A percentile compares a stretch with the other conserved stretches of the same genome.
These are phyloP conservation scores for Neoarthrinium moseri DNA, from an alignment of 2,329 filamentous ascomycete species.

Conservation along the genomic window DNA sequence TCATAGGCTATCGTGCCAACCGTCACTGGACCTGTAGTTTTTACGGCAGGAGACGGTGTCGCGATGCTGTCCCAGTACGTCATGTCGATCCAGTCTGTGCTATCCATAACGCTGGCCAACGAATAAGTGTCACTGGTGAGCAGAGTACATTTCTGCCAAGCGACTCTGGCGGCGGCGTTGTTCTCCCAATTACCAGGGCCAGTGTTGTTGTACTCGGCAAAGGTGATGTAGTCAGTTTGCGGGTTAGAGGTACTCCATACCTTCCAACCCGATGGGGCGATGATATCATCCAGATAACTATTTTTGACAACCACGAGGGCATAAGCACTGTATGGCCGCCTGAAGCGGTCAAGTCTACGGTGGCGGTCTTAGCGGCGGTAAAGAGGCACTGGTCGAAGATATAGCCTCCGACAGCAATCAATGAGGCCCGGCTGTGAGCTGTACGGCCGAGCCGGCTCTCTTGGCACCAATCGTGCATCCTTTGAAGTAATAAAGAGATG, in stretches of 20 bases:
- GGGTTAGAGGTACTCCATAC: conserved; percentile 19
- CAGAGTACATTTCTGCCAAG: conserved; percentile 19
- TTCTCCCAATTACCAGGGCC: conserved; percentile 38
- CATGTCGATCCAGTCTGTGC: conserved; percentile 23
- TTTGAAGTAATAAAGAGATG: conserved; percentile 37
- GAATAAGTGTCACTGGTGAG: conserved; percentile 21
- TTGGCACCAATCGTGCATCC: conserved; percentile 36
- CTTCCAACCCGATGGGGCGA: conserved; percentile 4
- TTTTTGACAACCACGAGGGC: conserved; percentile 51
- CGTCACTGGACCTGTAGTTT: conserved; percentile 12
- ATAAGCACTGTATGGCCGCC: conserved; percentile 49
- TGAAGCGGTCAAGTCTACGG: conserved; percentile 3
- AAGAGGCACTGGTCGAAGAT: conserved; percentile 8
- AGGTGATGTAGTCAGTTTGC: conserved; percentile 29
- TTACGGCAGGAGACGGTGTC: conserved; percentile 17
- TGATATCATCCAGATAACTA: conserved; percentile 41
- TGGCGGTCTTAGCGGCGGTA: conserved; percentile 1
- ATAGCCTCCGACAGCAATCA: conserved; percentile 6
- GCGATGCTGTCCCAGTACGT: conserved; percentile 21
- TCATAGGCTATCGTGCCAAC: conserved; percentile 8
- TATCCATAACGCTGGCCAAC: conserved; percentile 20
- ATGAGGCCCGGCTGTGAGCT: conserved; percentile 2
- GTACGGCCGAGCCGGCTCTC: conserved; percentile 34
- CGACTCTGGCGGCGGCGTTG: conserved; percentile 15
- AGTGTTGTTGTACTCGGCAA: conserved; percentile 52